Conservation (phyloP, 2,329 filamentous ascomycete genomes). For the Hypoxylon rubiginosum region DNA sequence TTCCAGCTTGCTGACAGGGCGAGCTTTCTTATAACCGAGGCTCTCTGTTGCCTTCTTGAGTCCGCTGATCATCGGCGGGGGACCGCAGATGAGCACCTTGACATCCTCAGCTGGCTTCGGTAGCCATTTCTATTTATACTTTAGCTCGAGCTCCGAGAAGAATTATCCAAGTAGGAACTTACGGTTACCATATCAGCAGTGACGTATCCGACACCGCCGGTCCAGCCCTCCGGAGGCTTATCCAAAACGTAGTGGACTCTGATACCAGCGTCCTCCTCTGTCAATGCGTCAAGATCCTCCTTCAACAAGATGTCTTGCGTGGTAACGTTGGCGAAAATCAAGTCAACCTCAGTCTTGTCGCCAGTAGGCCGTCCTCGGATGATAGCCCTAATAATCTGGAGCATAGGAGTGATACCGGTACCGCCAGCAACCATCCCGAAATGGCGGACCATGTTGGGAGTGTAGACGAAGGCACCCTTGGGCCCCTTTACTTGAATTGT, state of each 20-base stretch:
- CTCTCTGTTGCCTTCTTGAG: constrained; percentile 96
- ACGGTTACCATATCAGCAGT: constrained; percentile 96
- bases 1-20: constrained; percentile 95
- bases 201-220: constrained; percentile 93
- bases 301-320: constrained; percentile 91
- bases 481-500: constrained; percentile 92
- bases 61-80: constrained; percentile 95
- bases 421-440: constrained; percentile 99
- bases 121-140: constrained; percentile 75
- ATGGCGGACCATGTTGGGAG: constrained; percentile 93
- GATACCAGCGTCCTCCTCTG: constrained; percentile 82
- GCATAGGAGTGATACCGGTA: constrained; percentile 98
- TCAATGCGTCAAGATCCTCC: constrained; percentile 88
- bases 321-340: constrained; percentile 98
- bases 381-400: constrained; percentile 94
- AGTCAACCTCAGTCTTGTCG: constrained; percentile 89
- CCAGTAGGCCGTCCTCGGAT: constrained; percentile 82
- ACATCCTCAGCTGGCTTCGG: constrained; percentile 87
- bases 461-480: constrained; percentile 98
- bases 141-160: constrained; percentile 42
- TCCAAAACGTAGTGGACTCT: constrained; percentile 95
- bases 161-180: constrained; percentile 46
- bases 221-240: constrained; percentile 93
- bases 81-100: constrained; percentile 95
- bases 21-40: constrained; percentile 91